A percentile compares a stretch with the other conserved stretches of the same genome.
phyloP scores from a whole-genome alignment of 2,329 filamentous ascomycete species.

The Tothia fuscella region DNA sequence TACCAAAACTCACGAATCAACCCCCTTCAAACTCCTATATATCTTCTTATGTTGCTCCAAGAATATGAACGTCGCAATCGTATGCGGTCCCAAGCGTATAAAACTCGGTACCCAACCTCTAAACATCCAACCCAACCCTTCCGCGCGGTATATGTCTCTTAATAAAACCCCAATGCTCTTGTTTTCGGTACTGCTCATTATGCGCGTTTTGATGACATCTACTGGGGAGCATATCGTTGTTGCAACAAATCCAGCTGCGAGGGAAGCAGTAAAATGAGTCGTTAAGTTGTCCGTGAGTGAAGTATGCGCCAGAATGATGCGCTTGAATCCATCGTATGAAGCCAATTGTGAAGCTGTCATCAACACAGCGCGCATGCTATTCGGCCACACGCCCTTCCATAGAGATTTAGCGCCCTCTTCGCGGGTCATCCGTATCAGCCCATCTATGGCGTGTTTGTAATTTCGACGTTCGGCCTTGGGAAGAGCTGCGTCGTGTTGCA shows the following conservation, averaged over 20 bases:
- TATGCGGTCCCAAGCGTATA: conserved; percentile 59
- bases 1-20: too few relatives aligned
- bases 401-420: conserved; percentile 66
- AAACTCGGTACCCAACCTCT: conserved; percentile 81
- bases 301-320: conserved; percentile 52
- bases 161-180: conserved; percentile 49
- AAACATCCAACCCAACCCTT: conserved; percentile 75
- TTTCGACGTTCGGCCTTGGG: conserved; percentile 63
- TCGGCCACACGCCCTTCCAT: conserved; percentile 79
- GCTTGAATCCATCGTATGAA: conserved; percentile 75
- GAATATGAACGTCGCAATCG: conserved; percentile 76
- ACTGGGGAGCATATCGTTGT: conserved; percentile 77
- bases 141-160: conserved; percentile 52
- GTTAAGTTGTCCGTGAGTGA: conserved; percentile 54
- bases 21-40: conserved; percentile 38
- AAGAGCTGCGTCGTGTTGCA: conserved; percentile 86
- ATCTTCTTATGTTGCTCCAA: conserved; percentile 75
- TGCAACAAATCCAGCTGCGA: conserved; percentile 70
- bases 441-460: conserved; percentile 81
- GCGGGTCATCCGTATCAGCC: conserved; percentile 73
- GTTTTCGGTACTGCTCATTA: conserved; percentile 54
- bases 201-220: conserved; percentile 78
- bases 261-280: conserved; percentile 67
- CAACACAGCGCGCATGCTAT: conserved; percentile 66
- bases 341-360: conserved; percentile 82